Percentiles rank a stretch among this genome's conserved stretches.
phyloP scores from a whole-genome alignment of 1,139 yeast species.

The Maudiozyma humilis region DNA sequence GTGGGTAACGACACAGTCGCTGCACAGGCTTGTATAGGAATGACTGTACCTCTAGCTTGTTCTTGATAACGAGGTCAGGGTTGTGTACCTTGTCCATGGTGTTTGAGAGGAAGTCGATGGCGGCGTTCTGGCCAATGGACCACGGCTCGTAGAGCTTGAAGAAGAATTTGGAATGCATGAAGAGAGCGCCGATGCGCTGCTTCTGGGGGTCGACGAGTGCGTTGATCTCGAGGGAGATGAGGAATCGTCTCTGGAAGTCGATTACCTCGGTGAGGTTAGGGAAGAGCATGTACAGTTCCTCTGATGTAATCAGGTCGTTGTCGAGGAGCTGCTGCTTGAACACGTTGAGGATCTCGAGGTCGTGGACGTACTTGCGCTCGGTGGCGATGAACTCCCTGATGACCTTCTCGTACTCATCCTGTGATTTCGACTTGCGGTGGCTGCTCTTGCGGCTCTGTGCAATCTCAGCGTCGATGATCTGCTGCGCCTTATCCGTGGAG shows the following conservation, averaged over 20 bases:
- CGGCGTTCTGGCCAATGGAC: constrained; percentile 79
- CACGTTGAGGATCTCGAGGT: constrained; percentile 60
- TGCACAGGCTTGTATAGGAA: constrained; percentile 91
- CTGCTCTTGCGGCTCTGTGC: constrained; percentile 8
- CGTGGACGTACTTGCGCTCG: constrained; percentile 88
- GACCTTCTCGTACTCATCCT: constrained; percentile 42
- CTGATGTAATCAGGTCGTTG: constrained; percentile 64
- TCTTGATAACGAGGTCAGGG: constrained; percentile 51
- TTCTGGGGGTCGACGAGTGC: constrained; percentile 63
- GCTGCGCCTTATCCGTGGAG: constrained; percentile 16
- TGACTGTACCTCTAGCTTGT: constrained; percentile 83
- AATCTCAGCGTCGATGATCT: constrained; percentile 14
- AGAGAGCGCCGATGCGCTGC: constrained; percentile 83
- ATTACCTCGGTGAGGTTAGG: constrained; percentile 81
- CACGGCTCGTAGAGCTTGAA: constrained; percentile 86
- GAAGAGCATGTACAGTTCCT: constrained; percentile 70
- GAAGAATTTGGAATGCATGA: constrained; percentile 74
- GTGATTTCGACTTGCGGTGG: constrained; percentile 7
- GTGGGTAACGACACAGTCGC: constrained; percentile 86
- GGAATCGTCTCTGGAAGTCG: constrained; percentile 85
- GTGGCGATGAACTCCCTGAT: constrained; percentile 79
- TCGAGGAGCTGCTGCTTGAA: constrained; percentile 63
- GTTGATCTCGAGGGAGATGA: constrained; percentile 84
- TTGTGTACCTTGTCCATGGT: constrained; percentile 31
- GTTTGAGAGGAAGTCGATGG: constrained; percentile 67